Evolutionary conservation across 78 protist genomes (phyloP).

Genomic region (Dictyostelium firmibasis): DNA sequence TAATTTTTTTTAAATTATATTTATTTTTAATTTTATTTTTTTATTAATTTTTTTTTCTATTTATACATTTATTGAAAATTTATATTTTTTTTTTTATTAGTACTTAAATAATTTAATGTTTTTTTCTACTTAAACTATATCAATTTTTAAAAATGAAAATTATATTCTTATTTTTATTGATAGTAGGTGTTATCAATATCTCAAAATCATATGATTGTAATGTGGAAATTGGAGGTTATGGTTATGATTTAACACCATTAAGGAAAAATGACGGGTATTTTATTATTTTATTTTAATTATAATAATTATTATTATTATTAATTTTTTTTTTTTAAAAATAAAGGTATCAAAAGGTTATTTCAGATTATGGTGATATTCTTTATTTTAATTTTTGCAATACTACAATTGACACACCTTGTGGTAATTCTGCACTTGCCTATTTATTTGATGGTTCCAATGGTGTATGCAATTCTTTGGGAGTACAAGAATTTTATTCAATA

Average conservation of each 20-base stretch:
- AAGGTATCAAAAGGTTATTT: not conserved
- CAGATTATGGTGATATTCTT: not conserved
- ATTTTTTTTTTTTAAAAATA: not conserved
- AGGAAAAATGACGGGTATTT: not conserved
- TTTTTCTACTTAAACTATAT: not conserved
- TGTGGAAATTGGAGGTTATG: not conserved
- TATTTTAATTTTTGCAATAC: not conserved
- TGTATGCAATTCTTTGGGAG: not conserved
- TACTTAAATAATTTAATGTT: no score
- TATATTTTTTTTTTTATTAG: not conserved
- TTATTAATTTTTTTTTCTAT: not conserved
- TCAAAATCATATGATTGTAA: not conserved
- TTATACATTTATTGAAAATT: not conserved
- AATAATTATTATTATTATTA: not conserved
- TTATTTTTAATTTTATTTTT: no score
- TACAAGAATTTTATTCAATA: not conserved
- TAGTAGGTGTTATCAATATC: not conserved
- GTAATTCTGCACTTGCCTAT: not conserved
- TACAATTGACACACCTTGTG: not conserved
- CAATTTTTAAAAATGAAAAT: not conserved
- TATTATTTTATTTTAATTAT: not conserved
- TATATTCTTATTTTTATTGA: not conserved
- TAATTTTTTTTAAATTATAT: no score
- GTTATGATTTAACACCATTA: not conserved
- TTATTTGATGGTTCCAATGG: not conserved